phyloP scores from a whole-genome alignment of 169 alveolate genomes.

The Plasmodium berghei region DNA sequence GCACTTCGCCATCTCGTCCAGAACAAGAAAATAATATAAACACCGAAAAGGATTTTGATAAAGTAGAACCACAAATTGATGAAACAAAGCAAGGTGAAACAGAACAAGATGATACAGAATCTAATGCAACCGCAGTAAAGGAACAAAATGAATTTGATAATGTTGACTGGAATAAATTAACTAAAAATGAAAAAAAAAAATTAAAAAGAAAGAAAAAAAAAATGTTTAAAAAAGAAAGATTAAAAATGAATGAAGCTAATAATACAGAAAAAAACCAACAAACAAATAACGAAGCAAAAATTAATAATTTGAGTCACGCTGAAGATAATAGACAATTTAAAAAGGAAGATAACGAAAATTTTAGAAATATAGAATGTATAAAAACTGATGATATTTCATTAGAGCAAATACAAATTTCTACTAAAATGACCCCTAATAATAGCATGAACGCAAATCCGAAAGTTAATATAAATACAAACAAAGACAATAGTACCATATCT shows the following conservation, averaged over 20 bases:
- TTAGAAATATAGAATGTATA: too few species aligned
- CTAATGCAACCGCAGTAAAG: slow-evolving; percentile 21
- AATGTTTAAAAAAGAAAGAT: slow-evolving; percentile 38
- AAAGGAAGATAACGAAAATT: slow-evolving; percentile 49
- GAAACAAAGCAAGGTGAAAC: background rate
- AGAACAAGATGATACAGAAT: slow-evolving; percentile 28
- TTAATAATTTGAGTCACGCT: background rate
- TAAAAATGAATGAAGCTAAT: slow-evolving; percentile 23
- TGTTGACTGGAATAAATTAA: slow-evolving; percentile 34
- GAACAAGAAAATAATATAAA: too few species aligned
- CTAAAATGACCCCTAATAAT: too few species aligned
- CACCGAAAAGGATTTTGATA: background rate
- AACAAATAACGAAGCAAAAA: background rate
- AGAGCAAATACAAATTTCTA: too few species aligned
- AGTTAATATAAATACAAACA: too few species aligned
- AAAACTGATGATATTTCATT: too few species aligned
- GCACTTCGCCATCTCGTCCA: background rate
- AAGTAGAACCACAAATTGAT: background rate
- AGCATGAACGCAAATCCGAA: too few species aligned
- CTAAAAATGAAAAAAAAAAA: slow-evolving; percentile 40
- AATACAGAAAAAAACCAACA: slow-evolving; percentile 1
- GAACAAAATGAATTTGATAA: slow-evolving; percentile 29
- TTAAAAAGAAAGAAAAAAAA: slow-evolving; percentile 51
- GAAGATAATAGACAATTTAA: slow-evolving; percentile 28
- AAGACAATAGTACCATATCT: too few species aligned